Percentiles rank a stretch among this genome's conserved stretches.
Conservation (phyloP, 73 alveolate genomes). For the Tetrahymena thermophila region DNA sequence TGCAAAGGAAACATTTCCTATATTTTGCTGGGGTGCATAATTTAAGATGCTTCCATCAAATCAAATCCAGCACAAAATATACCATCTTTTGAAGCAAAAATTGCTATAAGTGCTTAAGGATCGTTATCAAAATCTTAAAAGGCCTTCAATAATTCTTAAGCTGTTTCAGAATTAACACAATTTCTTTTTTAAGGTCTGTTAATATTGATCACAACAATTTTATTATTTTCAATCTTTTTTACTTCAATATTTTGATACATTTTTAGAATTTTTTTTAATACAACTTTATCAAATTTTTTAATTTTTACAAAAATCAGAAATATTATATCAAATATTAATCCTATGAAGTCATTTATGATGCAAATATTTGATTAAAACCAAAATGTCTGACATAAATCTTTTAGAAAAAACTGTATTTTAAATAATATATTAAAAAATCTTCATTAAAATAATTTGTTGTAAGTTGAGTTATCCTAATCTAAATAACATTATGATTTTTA, state of each 20-base stretch:
- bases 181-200: neutral
- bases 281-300: too few relatives aligned
- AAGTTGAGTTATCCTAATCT: too few relatives aligned
- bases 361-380: neutral
- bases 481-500: too few relatives aligned
- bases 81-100: neutral
- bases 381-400: neutral
- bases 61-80: conserved; percentile 8
- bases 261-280: neutral
- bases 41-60: neutral
- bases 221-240: neutral
- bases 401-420: too few relatives aligned
- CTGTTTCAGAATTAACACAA: conserved; percentile 6
- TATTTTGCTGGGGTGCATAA: neutral
- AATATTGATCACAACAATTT: neutral
- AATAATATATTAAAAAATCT: too few relatives aligned
- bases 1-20: neutral
- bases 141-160: neutral
- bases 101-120: neutral
- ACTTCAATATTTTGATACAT: neutral
- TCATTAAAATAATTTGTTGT: too few relatives aligned
- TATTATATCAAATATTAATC: neutral
- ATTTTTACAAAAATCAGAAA: too few relatives aligned
- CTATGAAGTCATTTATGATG: neutral
- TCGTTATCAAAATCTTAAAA: neutral